Evolutionary conservation across 192 early-diverging fungal species (phyloP).

Genomic region (Linnemannia schmuckeri): DNA sequence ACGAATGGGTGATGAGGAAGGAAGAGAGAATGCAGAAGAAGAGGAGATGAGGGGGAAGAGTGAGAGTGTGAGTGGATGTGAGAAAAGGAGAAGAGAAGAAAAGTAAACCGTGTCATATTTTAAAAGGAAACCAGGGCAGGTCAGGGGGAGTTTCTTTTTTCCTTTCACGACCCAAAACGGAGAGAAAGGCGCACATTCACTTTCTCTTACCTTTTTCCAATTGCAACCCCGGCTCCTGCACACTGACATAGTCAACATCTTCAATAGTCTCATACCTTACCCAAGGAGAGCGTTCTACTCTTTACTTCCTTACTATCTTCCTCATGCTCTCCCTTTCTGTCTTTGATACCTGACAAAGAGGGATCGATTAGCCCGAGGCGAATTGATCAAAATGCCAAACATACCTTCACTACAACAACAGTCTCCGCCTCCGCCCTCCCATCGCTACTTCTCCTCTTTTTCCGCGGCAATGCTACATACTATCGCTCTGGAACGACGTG

Average conservation of each 20-base stretch:
- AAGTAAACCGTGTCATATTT: not conserved
- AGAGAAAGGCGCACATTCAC: not conserved
- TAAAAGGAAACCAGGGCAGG: not conserved
- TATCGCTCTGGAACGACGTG: not conserved
- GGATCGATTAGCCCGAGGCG: no score
- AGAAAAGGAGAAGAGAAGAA: not conserved
- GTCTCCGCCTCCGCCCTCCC: no score
- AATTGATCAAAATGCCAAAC: no score
- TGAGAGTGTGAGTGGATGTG: not conserved
- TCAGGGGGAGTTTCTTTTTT: conserved; percentile 1
- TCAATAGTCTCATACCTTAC: no score
- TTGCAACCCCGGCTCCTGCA: conserved; percentile 7
- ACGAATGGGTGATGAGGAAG: not conserved
- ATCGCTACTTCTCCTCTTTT: no score
- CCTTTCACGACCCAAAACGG: not conserved
- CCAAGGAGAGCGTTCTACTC: no score
- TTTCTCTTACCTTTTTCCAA: not conserved
- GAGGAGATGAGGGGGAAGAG: not conserved
- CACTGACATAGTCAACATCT: not conserved
- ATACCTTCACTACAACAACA: no score
- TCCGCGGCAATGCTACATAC: no score
- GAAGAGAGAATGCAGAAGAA: not conserved
- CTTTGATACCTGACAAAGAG: no score
- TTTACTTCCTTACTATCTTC: no score
- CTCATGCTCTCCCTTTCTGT: no score